Base-by-base conservation (phyloP, 23 red algal genomes). In the Cyanidiococcus yangmingshanensis region DNA sequence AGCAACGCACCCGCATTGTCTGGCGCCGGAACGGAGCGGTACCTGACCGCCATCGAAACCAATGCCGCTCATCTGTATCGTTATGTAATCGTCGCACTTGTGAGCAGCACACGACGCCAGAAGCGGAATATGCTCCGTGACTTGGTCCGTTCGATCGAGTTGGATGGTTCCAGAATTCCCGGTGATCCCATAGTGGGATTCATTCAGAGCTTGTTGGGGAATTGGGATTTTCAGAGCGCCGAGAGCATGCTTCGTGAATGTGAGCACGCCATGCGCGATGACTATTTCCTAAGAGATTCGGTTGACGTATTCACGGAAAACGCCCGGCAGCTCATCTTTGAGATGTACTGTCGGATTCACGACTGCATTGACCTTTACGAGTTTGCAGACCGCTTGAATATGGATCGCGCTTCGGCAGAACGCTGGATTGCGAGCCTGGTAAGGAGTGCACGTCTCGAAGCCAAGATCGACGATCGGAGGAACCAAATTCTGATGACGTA, bases 21-120 rank as follows among this genome's bases (percentile, higher is more conserved):
- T 54, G 63, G 63, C 63, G 63, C 63, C 3, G 63, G 63, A 12
- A 54, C 45, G 7, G 93, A 97, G 15, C 87, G 86, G 36, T 97
- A 91, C 82, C 76, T 97, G 12, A 88, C 90, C 30, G 84, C 87
- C 29, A 97, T 97, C 79, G 87, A 97, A 80, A 97, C 93, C 51
- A 97, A 97, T 39, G 90, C 87, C 54, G 87, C 93, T 18, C 93
- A 97, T 83, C 81, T 97, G n/a, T 83, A 90, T n/a, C 87, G 93
- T 33, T 97, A 97, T 57, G 78, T 97, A 25, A 88, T 84, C 34
- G 87, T 79, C 33, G 93, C 87, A 0, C 87, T 90, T 7, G 87
- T 90, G 68, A 86, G 76, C 15, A 84, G 83, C 59, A 82, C 84
- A 31, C 36, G 38, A 18, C 67, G 80, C 34, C 80, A 87, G 18